Evolutionary conservation across 768 basidiomycete species (phyloP), one percentile per base, ranked within the genome.

Genomic region (Cystofilobasidium macerans): DNA sequence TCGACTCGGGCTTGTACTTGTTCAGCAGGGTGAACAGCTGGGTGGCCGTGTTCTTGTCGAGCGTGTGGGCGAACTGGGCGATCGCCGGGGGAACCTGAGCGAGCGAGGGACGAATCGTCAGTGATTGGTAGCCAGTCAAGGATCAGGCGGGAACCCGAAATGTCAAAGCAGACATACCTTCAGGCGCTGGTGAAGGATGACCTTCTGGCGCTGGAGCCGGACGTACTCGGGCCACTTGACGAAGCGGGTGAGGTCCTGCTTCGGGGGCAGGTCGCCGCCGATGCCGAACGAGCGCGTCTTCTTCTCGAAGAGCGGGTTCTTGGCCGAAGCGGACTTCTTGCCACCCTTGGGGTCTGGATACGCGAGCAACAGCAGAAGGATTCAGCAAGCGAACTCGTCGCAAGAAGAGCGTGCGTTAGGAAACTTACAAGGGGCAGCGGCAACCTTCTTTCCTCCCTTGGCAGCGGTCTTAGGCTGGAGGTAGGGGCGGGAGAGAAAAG

Each of bases 161-260:
- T n/a, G n/a, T n/a, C n/a, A n/a, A n/a, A n/a, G n/a, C n/a, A 9
- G 65, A 69, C 73, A 53, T 45, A 75, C 74, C 83, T 98, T 98
- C 72, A 98, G 82, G 73, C 94, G 89, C 80, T 97, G 91, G 83
- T 88, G 81, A 68, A 98, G 86, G 79, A 98, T 94, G 74, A 97
- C 90, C 81, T 97, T 97, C 79, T 97, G 92, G 76, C 94, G 86
- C 76, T 98, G 94, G 54, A 98, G 86, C 75, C 92, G 89, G 72
- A 98, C 85, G 75, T 98, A 98, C 80, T 93, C 90, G 72, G 94
- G 94, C 94, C 94, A 99, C 78, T 95, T 97, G 80, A 97, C 89
- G 80, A 97, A 97, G 77, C 93, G 89, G 66, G 89, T 94, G 71
- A 97, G 79, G 79, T 98, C 94, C 63, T 83, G 83, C 76, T 82